These are phyloP conservation scores for Purpureocillium lavendulum DNA, from an alignment of 2,329 filamentous ascomycete genomes.

Conservation along the genomic window DNA sequence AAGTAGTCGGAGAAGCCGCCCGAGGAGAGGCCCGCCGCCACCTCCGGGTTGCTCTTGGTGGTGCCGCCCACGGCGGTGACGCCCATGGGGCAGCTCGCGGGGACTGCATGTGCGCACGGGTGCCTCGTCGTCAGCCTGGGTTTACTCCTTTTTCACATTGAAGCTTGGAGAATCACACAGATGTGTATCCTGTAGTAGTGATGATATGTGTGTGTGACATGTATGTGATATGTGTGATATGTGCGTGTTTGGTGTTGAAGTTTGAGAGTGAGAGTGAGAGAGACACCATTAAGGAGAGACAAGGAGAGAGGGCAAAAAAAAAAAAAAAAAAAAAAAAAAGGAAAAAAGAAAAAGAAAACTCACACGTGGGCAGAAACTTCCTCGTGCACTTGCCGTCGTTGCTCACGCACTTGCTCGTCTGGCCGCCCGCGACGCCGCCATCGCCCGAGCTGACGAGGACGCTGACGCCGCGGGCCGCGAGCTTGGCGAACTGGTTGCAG, in stretches of 20 bases:
- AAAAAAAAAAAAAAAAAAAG: conserved; percentile 44
- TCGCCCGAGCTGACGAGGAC: conserved; percentile 57
- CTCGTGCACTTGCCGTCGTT: conserved; percentile 7
- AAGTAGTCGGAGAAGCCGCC: conserved; percentile 1
- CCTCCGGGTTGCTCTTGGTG: too few relatives aligned
- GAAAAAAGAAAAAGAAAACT: conserved; percentile 41
- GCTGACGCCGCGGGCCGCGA: conserved; percentile 54
- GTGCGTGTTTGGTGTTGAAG: too few relatives aligned
- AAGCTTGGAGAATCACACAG: conserved; percentile 35
- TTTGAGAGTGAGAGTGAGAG: too few relatives aligned
- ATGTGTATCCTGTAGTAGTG: too few relatives aligned
- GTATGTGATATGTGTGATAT: too few relatives aligned
- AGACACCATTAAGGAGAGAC: too few relatives aligned
- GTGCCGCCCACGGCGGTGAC: not conserved
- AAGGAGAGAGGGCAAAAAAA: too few relatives aligned
- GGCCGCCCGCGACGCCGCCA: not conserved
- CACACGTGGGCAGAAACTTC: conserved; percentile 28
- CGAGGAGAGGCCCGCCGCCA: not conserved
- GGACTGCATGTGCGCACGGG: not conserved
- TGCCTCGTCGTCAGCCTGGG: conserved; percentile 13
- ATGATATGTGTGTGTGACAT: too few relatives aligned
- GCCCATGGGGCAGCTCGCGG: not conserved
- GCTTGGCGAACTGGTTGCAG: conserved; percentile 53
- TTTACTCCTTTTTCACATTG: conserved; percentile 42
- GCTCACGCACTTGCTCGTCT: conserved; percentile 1